Evolutionary conservation across 1,284 basidiomycete genomes (phyloP), one percentile per base, ranked within the genome.

Genomic region (Malassezia furfur): DNA sequence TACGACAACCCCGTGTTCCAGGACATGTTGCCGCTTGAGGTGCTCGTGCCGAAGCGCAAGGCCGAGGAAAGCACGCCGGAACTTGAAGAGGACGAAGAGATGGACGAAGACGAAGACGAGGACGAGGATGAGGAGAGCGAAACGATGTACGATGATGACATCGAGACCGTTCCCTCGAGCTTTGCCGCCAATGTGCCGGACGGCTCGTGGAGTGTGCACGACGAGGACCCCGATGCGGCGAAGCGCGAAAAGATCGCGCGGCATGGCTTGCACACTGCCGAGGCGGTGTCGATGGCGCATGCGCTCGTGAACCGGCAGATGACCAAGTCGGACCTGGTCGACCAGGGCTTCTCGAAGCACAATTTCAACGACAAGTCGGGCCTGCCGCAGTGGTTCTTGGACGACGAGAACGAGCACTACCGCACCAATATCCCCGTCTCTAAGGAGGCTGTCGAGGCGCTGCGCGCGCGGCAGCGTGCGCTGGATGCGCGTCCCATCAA

Each of bases 401-500:
- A 98, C 68, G 94, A 99, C 70, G 94, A 99, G 77, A 78, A 83
- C 40, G 88, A 91, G 70, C 81, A 87, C 75, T 96, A 94, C 81
- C 91, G 90, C 72, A 79, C 87, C 58, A 98, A 98, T 76, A 80
- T 98, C 51, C 94, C 94, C 14, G 82, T 98, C 61, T 96, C 93
- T 1, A 98, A 96, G 77, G 94, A 98, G 76, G 94, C 94, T 5
- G 80, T 98, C 53, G 81, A 81, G 51, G 85, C 85, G 3, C 80
- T 99, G 35, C 84, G 88, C 34, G 89, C 87, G 15, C 88, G 86
- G 72, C 88, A 94, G 78, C 85, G 91, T 22, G 89, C 90, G 5
- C 80, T 99, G 44, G 91, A 99, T 73, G 91, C 93, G 2, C 83
- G 94, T 12, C 94, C 94, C 15, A 98, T 99, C 78, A 98, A 96